A percentile compares a stretch with the other conserved stretches of the same genome.
These are phyloP conservation scores for Morella rubra DNA, from an alignment of 306 rosid species.

Conservation along the genomic window DNA sequence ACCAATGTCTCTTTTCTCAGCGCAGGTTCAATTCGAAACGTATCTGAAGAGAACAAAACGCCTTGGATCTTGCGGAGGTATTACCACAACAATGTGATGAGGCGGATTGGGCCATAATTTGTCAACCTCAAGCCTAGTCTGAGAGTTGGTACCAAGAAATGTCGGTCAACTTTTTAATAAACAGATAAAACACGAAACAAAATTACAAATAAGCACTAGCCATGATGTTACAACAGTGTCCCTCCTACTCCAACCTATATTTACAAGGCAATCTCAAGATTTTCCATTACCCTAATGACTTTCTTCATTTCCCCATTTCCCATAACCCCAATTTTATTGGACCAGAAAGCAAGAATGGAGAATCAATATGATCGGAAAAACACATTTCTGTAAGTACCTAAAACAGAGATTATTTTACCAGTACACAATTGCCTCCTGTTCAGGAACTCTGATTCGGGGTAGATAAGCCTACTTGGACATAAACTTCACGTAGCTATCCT, in stretches of 20 bases:
- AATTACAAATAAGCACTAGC: background rate
- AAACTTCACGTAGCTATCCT: slow-evolving; percentile 17
- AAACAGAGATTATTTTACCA: slow-evolving; percentile 12
- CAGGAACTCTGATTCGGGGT: slow-evolving; percentile 34
- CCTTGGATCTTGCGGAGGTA: too few relatives aligned
- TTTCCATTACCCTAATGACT: slow-evolving; percentile 40
- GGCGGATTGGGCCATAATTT: too few relatives aligned
- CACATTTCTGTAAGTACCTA: slow-evolving; percentile 32
- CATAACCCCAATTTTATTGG: slow-evolving; percentile 65
- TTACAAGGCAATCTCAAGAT: slow-evolving; percentile 42
- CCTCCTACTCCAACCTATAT: slow-evolving; percentile 7
- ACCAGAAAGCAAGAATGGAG: slow-evolving; percentile 62
- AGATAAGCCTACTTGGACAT: slow-evolving; percentile 22
- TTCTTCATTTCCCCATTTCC: slow-evolving; percentile 45
- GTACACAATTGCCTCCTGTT: slow-evolving; percentile 13
- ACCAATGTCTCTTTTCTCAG: too few relatives aligned
- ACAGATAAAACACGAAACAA: background rate
- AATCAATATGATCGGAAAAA: slow-evolving; percentile 45
- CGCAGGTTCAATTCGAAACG: too few relatives aligned
- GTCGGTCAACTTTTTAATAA: background rate
- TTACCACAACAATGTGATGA: too few relatives aligned
- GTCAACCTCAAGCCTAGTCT: too few relatives aligned
- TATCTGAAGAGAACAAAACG: too few relatives aligned
- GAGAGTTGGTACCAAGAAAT: too few relatives aligned
- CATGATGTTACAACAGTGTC: background rate